Evolutionary conservation across 1,139 yeast genomes (phyloP).

Genomic region (Magnusiomyces tetraspermus): DNA sequence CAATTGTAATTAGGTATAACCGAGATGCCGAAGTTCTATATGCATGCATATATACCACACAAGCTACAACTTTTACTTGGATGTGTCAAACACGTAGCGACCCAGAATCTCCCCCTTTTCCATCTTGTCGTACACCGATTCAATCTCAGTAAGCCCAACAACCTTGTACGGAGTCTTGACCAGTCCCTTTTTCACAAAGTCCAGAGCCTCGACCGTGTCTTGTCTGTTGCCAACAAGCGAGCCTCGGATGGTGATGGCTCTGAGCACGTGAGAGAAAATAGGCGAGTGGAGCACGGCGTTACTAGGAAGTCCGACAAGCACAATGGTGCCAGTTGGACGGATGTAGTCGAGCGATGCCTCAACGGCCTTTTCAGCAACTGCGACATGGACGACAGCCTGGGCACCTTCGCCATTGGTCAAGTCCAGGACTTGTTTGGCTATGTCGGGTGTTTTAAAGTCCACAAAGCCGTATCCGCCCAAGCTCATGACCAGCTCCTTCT

Average conservation of each 20-base stretch:
- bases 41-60: background rate
- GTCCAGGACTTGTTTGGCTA: conserved; percentile 39
- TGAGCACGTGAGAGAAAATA: conserved; percentile 46
- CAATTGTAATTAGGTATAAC: background rate
- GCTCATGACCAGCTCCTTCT: conserved; percentile 42
- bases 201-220: conserved; percentile 61
- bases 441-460: conserved; percentile 40
- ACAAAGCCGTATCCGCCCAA: conserved; percentile 60
- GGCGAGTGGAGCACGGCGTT: conserved; percentile 46
- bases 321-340: conserved; percentile 59
- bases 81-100: conserved; percentile 48
- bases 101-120: conserved; percentile 57
- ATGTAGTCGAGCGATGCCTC: conserved; percentile 53
- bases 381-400: conserved; percentile 62
- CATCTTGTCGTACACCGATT: conserved; percentile 50
- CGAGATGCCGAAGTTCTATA: background rate
- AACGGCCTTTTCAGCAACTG: conserved; percentile 60
- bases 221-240: conserved; percentile 66
- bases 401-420: conserved; percentile 48
- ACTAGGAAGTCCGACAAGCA: conserved; percentile 65
- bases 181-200: conserved; percentile 54
- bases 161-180: conserved; percentile 54
- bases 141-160: conserved; percentile 50
- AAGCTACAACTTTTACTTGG: background rate
- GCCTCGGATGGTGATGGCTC: conserved; percentile 50